These are phyloP conservation scores for Hibiscus tridactylites DNA, from an alignment of 345 rosid species.

Conservation along the genomic window DNA sequence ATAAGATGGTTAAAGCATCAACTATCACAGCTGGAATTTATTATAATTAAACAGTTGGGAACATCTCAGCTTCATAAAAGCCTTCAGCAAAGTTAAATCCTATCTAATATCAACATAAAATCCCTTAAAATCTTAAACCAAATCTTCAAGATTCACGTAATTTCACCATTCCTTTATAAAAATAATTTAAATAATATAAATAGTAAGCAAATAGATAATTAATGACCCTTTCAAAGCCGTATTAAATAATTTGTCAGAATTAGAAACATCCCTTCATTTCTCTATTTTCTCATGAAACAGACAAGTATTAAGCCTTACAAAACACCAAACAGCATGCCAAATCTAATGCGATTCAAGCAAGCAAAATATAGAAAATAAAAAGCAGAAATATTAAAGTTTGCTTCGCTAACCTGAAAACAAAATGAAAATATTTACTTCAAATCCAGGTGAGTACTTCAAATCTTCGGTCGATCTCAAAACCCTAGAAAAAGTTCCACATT, in stretches of 20 bases:
- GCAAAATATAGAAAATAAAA: not conserved
- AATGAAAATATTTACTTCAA: not conserved
- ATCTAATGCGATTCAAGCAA: conserved; percentile 29
- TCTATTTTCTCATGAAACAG: conserved; percentile 15
- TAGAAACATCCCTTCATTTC: conserved; percentile 12
- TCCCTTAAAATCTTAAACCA: conserved; percentile 13
- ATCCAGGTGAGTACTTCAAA: conserved; percentile 3
- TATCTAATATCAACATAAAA: not conserved
- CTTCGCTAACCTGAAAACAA: conserved; percentile 20
- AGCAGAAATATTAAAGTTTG: not conserved
- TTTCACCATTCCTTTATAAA: not conserved
- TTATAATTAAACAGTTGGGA: not conserved
- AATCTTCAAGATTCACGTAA: conserved; percentile 2
- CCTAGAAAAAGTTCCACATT: not conserved
- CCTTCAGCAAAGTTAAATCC: conserved; percentile 12
- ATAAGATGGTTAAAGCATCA: conserved; percentile 14
- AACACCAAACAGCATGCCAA: conserved; percentile 13
- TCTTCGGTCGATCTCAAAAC: conserved; percentile 21
- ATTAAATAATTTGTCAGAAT: not conserved
- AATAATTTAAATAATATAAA: not conserved
- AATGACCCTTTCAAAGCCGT: not conserved
- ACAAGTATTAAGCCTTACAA: conserved; percentile 6
- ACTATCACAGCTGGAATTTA: conserved; percentile 1
- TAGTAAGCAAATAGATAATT: not conserved
- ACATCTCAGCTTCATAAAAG: conserved; percentile 1